phyloP scores from a whole-genome alignment of 768 basidiomycete species.

The Astraeus odoratus region DNA sequence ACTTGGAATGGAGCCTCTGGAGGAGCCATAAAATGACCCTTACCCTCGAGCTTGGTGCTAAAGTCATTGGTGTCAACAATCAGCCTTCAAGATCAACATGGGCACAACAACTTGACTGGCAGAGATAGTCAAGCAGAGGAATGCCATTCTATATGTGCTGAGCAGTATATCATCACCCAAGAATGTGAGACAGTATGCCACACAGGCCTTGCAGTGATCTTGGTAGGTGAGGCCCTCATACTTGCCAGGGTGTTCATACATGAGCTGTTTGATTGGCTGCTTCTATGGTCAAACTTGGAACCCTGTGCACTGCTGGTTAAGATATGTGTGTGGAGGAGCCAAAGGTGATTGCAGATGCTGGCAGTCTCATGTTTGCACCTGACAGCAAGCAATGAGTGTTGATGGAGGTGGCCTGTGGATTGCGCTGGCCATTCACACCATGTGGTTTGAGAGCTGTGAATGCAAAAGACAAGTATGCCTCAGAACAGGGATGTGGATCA shows the following conservation, averaged over 20 bases:
- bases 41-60: conserved; percentile 80
- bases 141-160: conserved; percentile 84
- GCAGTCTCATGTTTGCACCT: too few species aligned
- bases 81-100: conserved; percentile 97
- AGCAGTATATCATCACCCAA: conserved; percentile 78
- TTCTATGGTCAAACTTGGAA: too few species aligned
- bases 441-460: too few species aligned
- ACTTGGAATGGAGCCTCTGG: conserved; percentile 96
- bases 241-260: conserved; percentile 77
- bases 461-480: too few species aligned
- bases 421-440: too few species aligned
- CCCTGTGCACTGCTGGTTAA: conserved; percentile 69
- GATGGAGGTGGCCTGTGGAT: too few species aligned
- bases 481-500: too few species aligned
- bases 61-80: conserved; percentile 97
- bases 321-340: conserved; percentile 84
- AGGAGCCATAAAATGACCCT: conserved; percentile 86
- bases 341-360: conserved; percentile 66
- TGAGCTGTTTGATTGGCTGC: conserved; percentile 57
- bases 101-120: conserved; percentile 82
- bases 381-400: too few species aligned
- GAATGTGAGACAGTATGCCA: conserved; percentile 79
- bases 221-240: conserved; percentile 98
- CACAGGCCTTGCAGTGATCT: conserved; percentile 81
- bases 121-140: conserved; percentile 72